Conservation (phyloP, 371 early-diverging fungal species). For the Cokeromyces recurvatus region DNA sequence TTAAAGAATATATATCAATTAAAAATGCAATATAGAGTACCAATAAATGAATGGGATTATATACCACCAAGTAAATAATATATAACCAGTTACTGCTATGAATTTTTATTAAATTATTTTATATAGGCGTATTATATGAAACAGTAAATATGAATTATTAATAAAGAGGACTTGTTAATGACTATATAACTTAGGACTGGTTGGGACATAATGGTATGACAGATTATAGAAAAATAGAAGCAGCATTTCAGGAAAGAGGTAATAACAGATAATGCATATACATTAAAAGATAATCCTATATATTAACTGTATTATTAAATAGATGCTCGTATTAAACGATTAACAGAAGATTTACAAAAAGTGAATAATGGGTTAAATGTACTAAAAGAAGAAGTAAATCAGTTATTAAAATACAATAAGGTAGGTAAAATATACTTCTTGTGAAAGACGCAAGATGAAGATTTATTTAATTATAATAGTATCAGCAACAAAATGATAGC, state of each 20-base stretch:
- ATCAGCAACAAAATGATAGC: background rate
- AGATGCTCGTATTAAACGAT: conserved; percentile 49
- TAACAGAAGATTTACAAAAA: conserved; percentile 51
- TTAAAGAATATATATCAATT: conserved; percentile 82
- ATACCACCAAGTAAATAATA: conserved; percentile 68
- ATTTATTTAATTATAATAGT: background rate
- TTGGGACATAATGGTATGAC: conserved; percentile 46
- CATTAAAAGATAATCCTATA: too few relatives aligned
- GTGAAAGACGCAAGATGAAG: conserved; percentile 18
- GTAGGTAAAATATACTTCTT: conserved; percentile 48
- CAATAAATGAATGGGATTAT: conserved; percentile 83
- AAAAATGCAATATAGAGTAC: conserved; percentile 72
- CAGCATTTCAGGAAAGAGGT: conserved; percentile 59
- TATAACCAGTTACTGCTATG: background rate
- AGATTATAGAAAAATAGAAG: conserved; percentile 52
- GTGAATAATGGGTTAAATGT: conserved; percentile 46
- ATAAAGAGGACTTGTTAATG: too few relatives aligned
- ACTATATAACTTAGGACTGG: conserved; percentile 48
- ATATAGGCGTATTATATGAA: conserved; percentile 57
- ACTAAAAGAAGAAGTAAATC: conserved; percentile 52
- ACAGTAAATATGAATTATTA: conserved; percentile 36
- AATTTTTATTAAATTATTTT: background rate
- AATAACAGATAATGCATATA: conserved; percentile 1
- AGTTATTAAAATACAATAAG: conserved; percentile 49
- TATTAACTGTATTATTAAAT: too few relatives aligned